Conservation (phyloP, 768 basidiomycete species). For the Sistotremastrum suecicum region DNA sequence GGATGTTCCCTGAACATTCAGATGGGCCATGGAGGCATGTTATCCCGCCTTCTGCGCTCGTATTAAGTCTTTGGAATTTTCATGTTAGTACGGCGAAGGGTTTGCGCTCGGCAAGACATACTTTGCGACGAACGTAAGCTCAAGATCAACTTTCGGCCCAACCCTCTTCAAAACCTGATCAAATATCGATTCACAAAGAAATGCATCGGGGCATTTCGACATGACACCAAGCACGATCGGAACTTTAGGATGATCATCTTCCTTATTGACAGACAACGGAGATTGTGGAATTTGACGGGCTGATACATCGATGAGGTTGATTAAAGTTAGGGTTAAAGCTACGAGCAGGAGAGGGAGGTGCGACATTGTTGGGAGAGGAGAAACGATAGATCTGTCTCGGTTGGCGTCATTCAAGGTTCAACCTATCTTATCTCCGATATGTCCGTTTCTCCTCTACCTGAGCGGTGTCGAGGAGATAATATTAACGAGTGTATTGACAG, state of each 20-base stretch:
- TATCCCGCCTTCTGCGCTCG: constrained; percentile 61
- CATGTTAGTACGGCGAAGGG: neutral
- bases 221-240: constrained; percentile 45
- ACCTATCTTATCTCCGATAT: no score
- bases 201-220: constrained; percentile 71
- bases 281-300: no score
- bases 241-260: constrained; percentile 23
- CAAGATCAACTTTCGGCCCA: constrained; percentile 48
- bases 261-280: no score
- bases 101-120: constrained; percentile 23
- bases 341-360: no score
- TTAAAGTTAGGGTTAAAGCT: no score
- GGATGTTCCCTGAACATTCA: constrained; percentile 83
- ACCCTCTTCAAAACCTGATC: constrained; percentile 54
- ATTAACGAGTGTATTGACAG: no score
- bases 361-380: no score
- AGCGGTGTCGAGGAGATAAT: no score
- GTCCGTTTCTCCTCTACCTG: no score
- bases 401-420: no score
- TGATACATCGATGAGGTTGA: no score
- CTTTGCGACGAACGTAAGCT: constrained; percentile 63
- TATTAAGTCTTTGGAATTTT: constrained; percentile 56
- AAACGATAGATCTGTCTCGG: no score
- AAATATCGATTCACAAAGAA: constrained; percentile 67
- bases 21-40: constrained; percentile 65